Base-by-base conservation (phyloP, 1,284 basidiomycete genomes). In the Leccinum subatratum region DNA sequence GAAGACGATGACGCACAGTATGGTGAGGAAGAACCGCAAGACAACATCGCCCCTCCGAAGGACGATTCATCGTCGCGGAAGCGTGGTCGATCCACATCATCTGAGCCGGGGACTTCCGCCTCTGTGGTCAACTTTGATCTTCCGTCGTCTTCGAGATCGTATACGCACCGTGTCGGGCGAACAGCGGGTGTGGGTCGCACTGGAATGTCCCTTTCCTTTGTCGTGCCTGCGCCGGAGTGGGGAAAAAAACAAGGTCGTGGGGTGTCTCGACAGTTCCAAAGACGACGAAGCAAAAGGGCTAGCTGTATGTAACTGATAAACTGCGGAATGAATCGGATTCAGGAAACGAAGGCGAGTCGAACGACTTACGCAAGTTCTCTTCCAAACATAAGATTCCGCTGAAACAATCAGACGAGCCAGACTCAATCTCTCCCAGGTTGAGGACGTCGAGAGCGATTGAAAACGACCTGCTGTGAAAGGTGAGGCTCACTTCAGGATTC, bases 81-180 rank as follows among this genome's bases (percentile, higher is more conserved):
- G 67, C 79, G 76, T 59, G 79, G 74, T 64, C 75, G 72, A 30
- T 66, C 68, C 39, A 69, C 65, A 32, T 77, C 79, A 12, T 77
- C 75, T 20, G 69, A 70, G 30, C 69, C 75, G 7, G 70, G 71
- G n/a, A 64, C 70, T 9, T 71, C 75, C 59, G 91, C 96, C 3
- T 98, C 96, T 73, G 97, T 99, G 8, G 87, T 99, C 79, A 99
- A 99, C 81, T 99, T 99, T 79, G 97, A 99, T 78, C 85, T 99
- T 8, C 97, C 97, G 1, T 84, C 88, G 3, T 91, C 94, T 1
- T 85, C 93, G 3, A 90, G 89, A n/a, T 86, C 94, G 3, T 99
- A 99, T 78, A 96, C 93, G 3, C 97, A 99, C 77, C 92, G 97
- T 61, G 92, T 99, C 14, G 97, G 97, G 6, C 89, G 96, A 25